These are phyloP conservation scores for Neurospora sp. DNA, from an alignment of 495 filamentous ascomycete species.

Conservation along the genomic window DNA sequence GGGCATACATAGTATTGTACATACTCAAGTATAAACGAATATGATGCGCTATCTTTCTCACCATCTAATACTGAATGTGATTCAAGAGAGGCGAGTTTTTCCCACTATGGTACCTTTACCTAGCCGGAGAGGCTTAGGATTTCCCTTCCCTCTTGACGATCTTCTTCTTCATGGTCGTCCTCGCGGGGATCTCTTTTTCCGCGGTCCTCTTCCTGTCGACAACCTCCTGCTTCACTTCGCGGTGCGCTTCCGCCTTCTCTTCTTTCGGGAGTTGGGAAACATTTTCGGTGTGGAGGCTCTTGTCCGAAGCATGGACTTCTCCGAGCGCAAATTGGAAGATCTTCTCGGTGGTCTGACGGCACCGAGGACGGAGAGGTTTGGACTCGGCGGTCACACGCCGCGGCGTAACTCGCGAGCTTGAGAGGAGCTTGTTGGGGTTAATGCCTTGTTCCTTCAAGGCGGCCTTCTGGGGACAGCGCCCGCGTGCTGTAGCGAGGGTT, in stretches of 20 bases:
- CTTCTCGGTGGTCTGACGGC: neutral
- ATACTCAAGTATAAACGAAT: no score
- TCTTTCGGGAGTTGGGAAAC: neutral
- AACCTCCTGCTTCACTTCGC: neutral
- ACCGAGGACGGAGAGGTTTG: neutral
- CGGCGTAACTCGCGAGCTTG: neutral
- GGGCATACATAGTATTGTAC: no score
- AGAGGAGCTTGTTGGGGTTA: neutral
- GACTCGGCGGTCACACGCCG: neutral
- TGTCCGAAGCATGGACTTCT: neutral
- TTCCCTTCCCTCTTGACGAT: neutral
- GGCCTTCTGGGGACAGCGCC: neutral
- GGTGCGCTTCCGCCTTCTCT: neutral
- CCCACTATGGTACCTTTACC: neutral
- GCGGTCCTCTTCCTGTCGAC: no score
- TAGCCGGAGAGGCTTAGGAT: neutral
- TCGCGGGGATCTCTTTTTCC: no score
- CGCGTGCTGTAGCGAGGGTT: neutral
- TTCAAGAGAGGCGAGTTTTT: no score
- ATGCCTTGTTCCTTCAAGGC: neutral
- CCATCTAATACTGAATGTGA: no score
- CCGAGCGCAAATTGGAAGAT: neutral
- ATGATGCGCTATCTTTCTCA: no score
- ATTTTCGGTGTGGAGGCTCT: neutral
- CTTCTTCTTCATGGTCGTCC: neutral